Base-by-base conservation (phyloP, 257 asterid genomes). In the Leptodermis oblonga region DNA sequence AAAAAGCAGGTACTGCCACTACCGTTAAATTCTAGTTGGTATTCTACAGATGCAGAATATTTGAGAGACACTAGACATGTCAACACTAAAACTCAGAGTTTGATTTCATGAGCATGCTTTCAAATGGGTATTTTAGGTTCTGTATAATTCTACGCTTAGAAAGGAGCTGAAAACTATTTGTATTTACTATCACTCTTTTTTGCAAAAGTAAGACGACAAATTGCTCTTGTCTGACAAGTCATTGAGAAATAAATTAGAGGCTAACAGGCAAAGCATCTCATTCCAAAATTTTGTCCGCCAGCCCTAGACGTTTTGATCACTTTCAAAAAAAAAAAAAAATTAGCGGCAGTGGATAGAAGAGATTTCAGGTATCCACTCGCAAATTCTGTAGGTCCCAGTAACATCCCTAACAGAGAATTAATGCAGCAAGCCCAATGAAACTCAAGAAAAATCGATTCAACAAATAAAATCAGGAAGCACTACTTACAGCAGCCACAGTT, bases 401-500 rank as follows among this genome's bases (percentile, higher is more conserved):
- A 20, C 23, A 14, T 48, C 43, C 31, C 69, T 61, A 60, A 62
- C 17, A 28, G 12, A 34, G 23, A 4, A 12, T 11, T 36, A 14
- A 48, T 61, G 8, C 22, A 65, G 48, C 34, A 65, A 31, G 67
- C 34, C 46, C 34, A n/a, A 33, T 7, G 26, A 62, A n/a, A 52
- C 54, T 48, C 61, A 20, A 36, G 18, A 67, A 64, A 41, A 6
- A 17, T 39, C 33, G 34, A 59, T 30, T 22, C 48, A 70, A 62
- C 26, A 58, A 67, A 9, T 43, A 70, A 61, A 34, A 56, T 55
- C 46, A 17, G 64, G 72, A n/a, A 58, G 79, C 75, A 70, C 60
- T 53, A 86, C 96, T 9, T 91, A 94, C 99, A 70, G 96, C 99
- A 67, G 99, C 99, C 76, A 94, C 98, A 42, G 99, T 94, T 68